Evolutionary conservation across 495 filamentous ascomycete genomes (phyloP).

Genomic region (Halenospora varia): DNA sequence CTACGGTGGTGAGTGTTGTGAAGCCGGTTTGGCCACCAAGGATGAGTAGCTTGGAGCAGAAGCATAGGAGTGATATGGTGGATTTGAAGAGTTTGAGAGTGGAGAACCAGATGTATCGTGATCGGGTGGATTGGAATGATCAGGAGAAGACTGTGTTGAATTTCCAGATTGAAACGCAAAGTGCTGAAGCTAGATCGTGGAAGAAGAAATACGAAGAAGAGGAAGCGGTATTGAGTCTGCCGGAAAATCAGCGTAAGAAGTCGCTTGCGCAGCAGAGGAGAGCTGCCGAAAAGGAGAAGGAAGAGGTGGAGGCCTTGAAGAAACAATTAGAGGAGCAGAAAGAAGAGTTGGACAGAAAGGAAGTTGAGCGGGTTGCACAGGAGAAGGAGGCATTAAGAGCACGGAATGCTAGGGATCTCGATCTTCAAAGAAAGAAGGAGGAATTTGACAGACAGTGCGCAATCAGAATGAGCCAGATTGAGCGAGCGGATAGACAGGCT

Average conservation of each 20-base stretch:
- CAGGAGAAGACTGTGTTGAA: slow-evolving; percentile 21
- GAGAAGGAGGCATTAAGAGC: no score
- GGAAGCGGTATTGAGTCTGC: slow-evolving; percentile 6
- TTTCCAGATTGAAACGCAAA: slow-evolving; percentile 10
- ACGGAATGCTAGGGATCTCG: neutral
- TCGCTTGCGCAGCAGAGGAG: neutral
- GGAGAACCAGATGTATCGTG: slow-evolving; percentile 5
- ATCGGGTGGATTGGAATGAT: slow-evolving; percentile 4
- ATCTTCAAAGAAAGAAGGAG: neutral
- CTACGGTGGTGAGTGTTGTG: slow-evolving; percentile 39
- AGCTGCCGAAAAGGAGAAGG: neutral
- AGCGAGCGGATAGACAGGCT: slow-evolving; percentile 10
- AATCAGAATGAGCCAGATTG: no score
- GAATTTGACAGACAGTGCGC: slow-evolving; percentile 13
- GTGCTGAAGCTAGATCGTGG: slow-evolving; percentile 20
- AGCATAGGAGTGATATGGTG: slow-evolving; percentile 21
- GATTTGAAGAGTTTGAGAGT: slow-evolving; percentile 19
- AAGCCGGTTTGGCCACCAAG: slow-evolving; percentile 31
- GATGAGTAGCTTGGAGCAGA: slow-evolving; percentile 22
- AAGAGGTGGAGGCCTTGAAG: neutral
- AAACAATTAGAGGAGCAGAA: neutral
- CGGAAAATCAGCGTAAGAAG: neutral
- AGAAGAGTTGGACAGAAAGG: neutral
- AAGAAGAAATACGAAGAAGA: slow-evolving; percentile 11
- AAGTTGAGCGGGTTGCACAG: neutral